Conservation (phyloP, 169 alveolate species). For the Plasmodium ovale region DNA sequence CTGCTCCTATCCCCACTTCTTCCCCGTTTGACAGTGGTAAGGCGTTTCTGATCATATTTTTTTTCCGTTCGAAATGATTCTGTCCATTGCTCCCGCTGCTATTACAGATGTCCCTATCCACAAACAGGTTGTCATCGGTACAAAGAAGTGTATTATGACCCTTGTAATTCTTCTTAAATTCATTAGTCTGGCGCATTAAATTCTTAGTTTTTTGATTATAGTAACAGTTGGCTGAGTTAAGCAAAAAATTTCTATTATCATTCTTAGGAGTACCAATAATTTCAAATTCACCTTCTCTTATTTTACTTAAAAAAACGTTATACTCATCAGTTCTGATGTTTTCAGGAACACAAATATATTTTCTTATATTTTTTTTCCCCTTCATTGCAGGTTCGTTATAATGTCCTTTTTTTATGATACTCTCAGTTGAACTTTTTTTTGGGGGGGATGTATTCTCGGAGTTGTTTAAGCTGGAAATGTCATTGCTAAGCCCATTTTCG, state of each 20-base stretch:
- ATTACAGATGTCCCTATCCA: not conserved
- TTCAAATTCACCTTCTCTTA: slow-evolving; percentile 10
- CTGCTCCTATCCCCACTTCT: too few relatives aligned
- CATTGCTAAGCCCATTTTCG: not conserved
- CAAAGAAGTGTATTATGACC: not conserved
- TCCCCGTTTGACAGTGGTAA: too few relatives aligned
- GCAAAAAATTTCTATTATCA: not conserved
- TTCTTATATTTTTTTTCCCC: not conserved
- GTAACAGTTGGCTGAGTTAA: not conserved
- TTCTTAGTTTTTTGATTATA: not conserved
- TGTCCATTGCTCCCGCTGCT: not conserved
- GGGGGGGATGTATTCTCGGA: not conserved
- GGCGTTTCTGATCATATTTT: too few relatives aligned
- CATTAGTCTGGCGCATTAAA: not conserved
- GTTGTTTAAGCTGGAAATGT: not conserved
- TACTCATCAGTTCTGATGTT: not conserved
- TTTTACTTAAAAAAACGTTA: not conserved
- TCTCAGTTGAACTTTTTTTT: not conserved
- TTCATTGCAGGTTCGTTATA: not conserved
- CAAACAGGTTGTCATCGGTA: not conserved
- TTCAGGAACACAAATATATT: not conserved
- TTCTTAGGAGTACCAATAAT: not conserved
- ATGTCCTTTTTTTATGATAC: not conserved
- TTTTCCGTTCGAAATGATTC: not conserved
- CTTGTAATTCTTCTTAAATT: not conserved